A percentile compares a stretch with the other conserved stretches of the same genome.
Evolutionary conservation across 2,329 filamentous ascomycete species (phyloP).

Genomic region (Orbilia blumenaviensis): DNA sequence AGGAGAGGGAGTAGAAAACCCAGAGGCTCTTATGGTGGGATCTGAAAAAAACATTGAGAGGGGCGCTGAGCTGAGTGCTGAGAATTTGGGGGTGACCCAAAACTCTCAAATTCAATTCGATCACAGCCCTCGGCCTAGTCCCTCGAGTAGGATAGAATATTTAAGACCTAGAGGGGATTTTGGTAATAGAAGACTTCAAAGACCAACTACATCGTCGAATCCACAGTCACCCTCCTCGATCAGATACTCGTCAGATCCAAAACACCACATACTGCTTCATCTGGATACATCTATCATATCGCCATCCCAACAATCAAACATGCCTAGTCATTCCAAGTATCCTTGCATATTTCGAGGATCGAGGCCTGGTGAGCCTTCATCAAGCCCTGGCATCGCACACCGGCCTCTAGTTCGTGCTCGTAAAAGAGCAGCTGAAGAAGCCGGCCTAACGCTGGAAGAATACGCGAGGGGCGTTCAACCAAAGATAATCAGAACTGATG

Average conservation of each 20-base stretch:
- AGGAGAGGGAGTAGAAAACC: no score
- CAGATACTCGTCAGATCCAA: background rate
- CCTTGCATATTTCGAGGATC: background rate
- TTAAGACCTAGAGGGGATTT: background rate
- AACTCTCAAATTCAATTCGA: background rate
- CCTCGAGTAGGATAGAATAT: background rate
- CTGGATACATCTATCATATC: background rate
- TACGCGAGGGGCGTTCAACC: background rate
- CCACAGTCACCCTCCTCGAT: background rate
- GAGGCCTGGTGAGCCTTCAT: background rate
- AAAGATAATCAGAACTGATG: background rate
- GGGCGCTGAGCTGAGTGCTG: background rate
- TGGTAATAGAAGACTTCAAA: background rate
- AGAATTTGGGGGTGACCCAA: background rate
- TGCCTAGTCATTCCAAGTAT: background rate
- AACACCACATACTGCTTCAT: background rate
- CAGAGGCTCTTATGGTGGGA: no score
- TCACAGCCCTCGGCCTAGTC: background rate
- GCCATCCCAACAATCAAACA: background rate
- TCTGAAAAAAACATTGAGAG: no score
- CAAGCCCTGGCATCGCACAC: background rate
- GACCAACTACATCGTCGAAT: background rate
- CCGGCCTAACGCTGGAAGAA: background rate
- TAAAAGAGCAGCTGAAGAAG: slow-evolving; percentile 7
- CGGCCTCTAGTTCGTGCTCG: background rate